phyloP scores from a whole-genome alignment of 352 stramenopile species.

The Phytophthora sojae region DNA sequence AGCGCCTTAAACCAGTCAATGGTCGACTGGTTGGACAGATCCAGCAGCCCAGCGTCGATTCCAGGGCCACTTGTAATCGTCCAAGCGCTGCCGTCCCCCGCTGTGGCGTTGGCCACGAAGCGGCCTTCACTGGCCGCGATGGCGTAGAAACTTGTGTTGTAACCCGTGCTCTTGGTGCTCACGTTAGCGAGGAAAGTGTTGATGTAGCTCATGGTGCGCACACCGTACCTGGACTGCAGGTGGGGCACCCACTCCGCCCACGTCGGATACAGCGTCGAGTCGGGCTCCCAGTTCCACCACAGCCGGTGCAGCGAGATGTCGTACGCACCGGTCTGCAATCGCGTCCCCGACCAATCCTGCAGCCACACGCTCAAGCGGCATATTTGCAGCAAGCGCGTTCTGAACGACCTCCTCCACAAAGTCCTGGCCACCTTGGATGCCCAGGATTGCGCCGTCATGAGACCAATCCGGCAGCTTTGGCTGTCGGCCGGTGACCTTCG shows the following conservation, averaged over 20 bases:
- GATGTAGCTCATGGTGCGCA: slow-evolving; percentile 41
- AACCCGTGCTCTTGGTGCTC: slow-evolving; percentile 34
- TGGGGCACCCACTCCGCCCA: slow-evolving; percentile 36
- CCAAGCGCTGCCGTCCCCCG: slow-evolving; percentile 27
- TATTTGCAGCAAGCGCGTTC: slow-evolving; percentile 22
- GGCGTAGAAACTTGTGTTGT: slow-evolving; percentile 39
- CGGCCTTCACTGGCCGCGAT: slow-evolving; percentile 31
- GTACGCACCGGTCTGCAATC: slow-evolving; percentile 29
- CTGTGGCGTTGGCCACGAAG: slow-evolving; percentile 35
- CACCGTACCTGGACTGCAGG: slow-evolving; percentile 19
- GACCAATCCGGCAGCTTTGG: slow-evolving; percentile 31
- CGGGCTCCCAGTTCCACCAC: slow-evolving; percentile 42
- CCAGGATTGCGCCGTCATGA: slow-evolving; percentile 34
- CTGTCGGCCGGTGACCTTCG: slow-evolving; percentile 28
- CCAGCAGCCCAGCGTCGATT: slow-evolving; percentile 31
- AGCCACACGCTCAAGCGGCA: slow-evolving; percentile 35
- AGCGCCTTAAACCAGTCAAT: slow-evolving; percentile 39
- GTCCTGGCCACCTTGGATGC: slow-evolving; percentile 38
- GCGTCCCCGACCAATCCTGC: slow-evolving; percentile 33
- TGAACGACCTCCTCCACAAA: slow-evolving; percentile 36
- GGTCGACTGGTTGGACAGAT: slow-evolving; percentile 37
- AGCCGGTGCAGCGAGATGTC: slow-evolving; percentile 26
- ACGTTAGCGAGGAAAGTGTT: slow-evolving; percentile 40
- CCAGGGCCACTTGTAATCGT: slow-evolving; percentile 35
- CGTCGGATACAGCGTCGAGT: slow-evolving; percentile 37